phyloP scores from a whole-genome alignment of 2,329 filamentous ascomycete species.

The Fusarium falciforme region DNA sequence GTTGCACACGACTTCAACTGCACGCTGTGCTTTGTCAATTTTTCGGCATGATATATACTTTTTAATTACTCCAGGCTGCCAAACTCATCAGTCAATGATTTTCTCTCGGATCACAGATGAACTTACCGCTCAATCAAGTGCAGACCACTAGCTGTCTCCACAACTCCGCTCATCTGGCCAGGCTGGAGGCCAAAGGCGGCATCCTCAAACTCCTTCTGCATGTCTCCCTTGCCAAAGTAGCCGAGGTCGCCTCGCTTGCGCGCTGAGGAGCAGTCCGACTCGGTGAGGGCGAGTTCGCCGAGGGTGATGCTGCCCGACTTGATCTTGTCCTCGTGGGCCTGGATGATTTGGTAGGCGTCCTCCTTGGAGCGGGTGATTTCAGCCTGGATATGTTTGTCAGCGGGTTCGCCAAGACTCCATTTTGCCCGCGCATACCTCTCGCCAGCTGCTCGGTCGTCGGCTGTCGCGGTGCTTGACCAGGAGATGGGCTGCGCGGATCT shows the following conservation, averaged over 20 bases:
- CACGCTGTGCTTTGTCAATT: constrained; percentile 34
- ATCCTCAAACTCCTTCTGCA: constrained; percentile 99
- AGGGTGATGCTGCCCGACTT: constrained; percentile 74
- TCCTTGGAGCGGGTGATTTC: constrained; percentile 90
- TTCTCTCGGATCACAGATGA: too few species aligned
- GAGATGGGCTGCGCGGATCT: constrained; percentile 93
- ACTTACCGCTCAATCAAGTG: constrained; percentile 93
- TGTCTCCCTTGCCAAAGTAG: constrained; percentile 93
- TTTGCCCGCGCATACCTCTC: constrained; percentile 65
- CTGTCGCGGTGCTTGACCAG: constrained; percentile 94
- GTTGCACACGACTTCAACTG: constrained; percentile 5
- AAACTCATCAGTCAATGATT: not conserved
- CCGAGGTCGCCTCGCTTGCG: constrained; percentile 94
- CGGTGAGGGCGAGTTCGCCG: constrained; percentile 85
- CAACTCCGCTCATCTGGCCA: constrained; percentile 86
- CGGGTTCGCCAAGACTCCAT: too few species aligned
- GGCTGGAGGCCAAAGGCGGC: constrained; percentile 90
- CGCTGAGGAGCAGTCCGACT: constrained; percentile 96
- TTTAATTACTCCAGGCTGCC: constrained; percentile 31
- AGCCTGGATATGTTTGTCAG: constrained; percentile 55
- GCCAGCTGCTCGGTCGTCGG: constrained; percentile 91
- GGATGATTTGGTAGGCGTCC: constrained; percentile 83
- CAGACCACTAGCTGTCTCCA: constrained; percentile 92
- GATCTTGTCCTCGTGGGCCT: constrained; percentile 81
- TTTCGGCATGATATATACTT: constrained; percentile 23